Percentiles rank a stretch among this genome's conserved stretches.
Conservation (phyloP, 2,329 filamentous ascomycete genomes). For the Exophiala lecanii-corni region DNA sequence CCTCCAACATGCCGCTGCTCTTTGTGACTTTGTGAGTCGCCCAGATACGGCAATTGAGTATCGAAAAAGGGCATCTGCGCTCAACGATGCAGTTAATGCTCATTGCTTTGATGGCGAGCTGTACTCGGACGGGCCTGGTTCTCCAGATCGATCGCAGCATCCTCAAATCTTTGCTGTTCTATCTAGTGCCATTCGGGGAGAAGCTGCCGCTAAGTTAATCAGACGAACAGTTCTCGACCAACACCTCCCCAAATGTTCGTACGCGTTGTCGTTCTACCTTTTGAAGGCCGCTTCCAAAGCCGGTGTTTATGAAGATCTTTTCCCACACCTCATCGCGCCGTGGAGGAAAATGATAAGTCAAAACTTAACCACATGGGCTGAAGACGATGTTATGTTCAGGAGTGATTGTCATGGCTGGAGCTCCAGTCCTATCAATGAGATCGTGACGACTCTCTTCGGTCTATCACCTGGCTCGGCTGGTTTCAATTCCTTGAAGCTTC, state of each 20-base stretch:
- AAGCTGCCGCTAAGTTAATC: background rate
- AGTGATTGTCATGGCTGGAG: conserved; percentile 1
- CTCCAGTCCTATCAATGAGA: conserved; percentile 1
- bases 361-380: conserved; percentile 1
- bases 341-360: conserved; percentile 2
- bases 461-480: background rate
- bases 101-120: conserved; percentile 32
- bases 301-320: background rate
- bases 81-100: conserved; percentile 25
- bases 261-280: conserved; percentile 1
- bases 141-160: conserved; percentile 30
- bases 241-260: background rate
- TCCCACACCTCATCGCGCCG: background rate
- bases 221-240: background rate
- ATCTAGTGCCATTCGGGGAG: background rate
- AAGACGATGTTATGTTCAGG: background rate
- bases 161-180: conserved; percentile 31
- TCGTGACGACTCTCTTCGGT: background rate
- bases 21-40: conserved; percentile 33
- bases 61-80: conserved; percentile 18
- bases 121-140: conserved; percentile 28
- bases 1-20: conserved; percentile 31
- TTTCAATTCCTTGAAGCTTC: background rate
- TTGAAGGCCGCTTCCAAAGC: background rate
- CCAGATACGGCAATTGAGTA: conserved; percentile 32